These are phyloP conservation scores for Conringia planisiliqua DNA, from an alignment of 345 rosid species.

Conservation along the genomic window DNA sequence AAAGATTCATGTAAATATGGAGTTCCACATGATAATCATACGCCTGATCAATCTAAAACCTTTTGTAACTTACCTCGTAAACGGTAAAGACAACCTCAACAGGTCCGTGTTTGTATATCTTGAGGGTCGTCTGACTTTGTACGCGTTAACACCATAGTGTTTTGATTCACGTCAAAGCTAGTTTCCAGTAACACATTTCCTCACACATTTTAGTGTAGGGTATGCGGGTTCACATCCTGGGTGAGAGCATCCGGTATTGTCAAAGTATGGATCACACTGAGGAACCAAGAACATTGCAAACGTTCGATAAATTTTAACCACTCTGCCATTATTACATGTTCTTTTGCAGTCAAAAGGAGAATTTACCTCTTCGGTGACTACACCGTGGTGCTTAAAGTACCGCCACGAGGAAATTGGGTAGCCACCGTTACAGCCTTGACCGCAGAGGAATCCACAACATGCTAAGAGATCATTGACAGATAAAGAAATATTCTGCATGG, in stretches of 20 bases:
- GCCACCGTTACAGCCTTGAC: conserved; percentile 88
- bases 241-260: conserved; percentile 80
- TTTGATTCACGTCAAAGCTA: too few relatives aligned
- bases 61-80: too few relatives aligned
- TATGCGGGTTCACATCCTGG: conserved; percentile 93
- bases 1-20: too few relatives aligned
- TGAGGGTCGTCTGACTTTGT: too few relatives aligned
- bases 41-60: too few relatives aligned
- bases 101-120: too few relatives aligned
- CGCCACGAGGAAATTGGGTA: conserved; percentile 77
- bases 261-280: conserved; percentile 95
- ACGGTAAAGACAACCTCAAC: too few relatives aligned
- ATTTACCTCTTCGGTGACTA: conserved; percentile 88
- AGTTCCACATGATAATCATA: too few relatives aligned
- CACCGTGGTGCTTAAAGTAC: conserved; percentile 68
- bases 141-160: too few relatives aligned
- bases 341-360: background rate
- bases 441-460: conserved; percentile 93
- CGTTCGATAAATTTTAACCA: background rate
- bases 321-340: background rate
- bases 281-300: conserved; percentile 17
- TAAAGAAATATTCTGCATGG: conserved; percentile 68
- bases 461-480: conserved; percentile 91
- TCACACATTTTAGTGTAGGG: too few relatives aligned
- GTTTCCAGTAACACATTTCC: too few relatives aligned